Evolutionary conservation across 148 eudicot genomes (phyloP).

Genomic region (Simmondsia chinensis): DNA sequence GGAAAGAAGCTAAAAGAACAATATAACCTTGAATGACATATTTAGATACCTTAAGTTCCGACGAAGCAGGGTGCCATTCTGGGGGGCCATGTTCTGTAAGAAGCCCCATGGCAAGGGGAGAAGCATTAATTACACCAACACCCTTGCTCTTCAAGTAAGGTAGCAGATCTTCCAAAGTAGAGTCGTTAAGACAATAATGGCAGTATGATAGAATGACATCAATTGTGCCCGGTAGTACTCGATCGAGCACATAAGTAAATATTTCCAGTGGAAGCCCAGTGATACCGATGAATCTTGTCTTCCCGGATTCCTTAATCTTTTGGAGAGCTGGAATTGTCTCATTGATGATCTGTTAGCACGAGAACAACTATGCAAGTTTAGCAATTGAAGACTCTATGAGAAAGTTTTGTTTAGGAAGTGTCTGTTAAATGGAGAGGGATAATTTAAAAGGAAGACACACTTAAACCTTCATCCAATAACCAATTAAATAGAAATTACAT

Average conservation of each 20-base stretch:
- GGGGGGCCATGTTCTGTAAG: conserved; percentile 94
- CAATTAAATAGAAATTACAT: too few relatives aligned
- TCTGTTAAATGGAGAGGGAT: too few relatives aligned
- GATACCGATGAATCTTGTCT: conserved; percentile 82
- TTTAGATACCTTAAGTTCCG: conserved; percentile 70
- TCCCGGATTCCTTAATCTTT: conserved; percentile 80
- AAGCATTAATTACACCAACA: conserved; percentile 90
- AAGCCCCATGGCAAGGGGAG: conserved; percentile 98
- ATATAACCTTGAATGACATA: background rate
- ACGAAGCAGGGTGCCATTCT: conserved; percentile 97
- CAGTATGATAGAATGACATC: conserved; percentile 94
- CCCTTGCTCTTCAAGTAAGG: conserved; percentile 94
- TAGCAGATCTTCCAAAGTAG: conserved; percentile 68
- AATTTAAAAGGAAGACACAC: too few relatives aligned
- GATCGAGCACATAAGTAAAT: conserved; percentile 83
- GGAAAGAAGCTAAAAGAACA: background rate
- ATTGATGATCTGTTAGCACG: conserved; percentile 50
- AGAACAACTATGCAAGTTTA: conserved; percentile 5
- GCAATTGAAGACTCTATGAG: too few relatives aligned
- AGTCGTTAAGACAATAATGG: conserved; percentile 79
- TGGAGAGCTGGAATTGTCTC: conserved; percentile 98
- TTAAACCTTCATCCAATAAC: too few relatives aligned
- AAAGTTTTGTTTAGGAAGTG: too few relatives aligned
- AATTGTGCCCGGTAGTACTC: conserved; percentile 74
- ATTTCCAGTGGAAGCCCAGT: conserved; percentile 90